Evolutionary conservation across 805 yeast genomes (phyloP), one percentile per base, ranked within the genome.

Genomic region (Ogataea degrootiae): DNA sequence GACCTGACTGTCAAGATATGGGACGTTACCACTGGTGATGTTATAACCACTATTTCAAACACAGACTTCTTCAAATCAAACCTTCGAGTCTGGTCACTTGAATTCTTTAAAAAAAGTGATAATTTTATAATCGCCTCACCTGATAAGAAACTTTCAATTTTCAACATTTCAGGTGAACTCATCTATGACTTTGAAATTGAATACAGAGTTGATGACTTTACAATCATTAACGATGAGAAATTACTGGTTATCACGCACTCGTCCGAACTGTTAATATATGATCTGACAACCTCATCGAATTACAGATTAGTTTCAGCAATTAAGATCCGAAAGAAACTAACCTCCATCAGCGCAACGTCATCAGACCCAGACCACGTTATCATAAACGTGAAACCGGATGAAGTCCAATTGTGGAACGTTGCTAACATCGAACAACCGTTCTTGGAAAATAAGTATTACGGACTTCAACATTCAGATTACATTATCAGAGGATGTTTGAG

Each of bases 401-500:
- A 86, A 59, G 63, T 89, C 8, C 94, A 87, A 56, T 67, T 89
- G 5, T 88, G 96, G 96, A 87, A 88, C 54, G 78, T 86, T 51
- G 64, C 73, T 36, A 74, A 72, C 47, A 77, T 82, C 4, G 67
- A 80, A 1, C 46, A 45, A 31, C 63, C 63, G n/a, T 52, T 37
- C 29, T 61, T 89, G 17, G 74, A 79, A 29, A 79, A 80, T 47
- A 86, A 80, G 56, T 84, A 77, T 51, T 70, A 79, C 41, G 96
- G 96, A 1, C 87, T 85, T 59, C 75, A 76, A 47, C 96, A 87
- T 61, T 76, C 79, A 29, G 75, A 82, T 23, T 83, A 73, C 57
- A 80, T 89, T 36, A 79, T 91, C 19, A 72, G 96, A 42, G 82
- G 95, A 1, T 76, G 88, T 54, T 83, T 89, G 61, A 95, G 96